Conservation (phyloP, 2,329 filamentous ascomycete species). For the Aspergillus neoniger region DNA sequence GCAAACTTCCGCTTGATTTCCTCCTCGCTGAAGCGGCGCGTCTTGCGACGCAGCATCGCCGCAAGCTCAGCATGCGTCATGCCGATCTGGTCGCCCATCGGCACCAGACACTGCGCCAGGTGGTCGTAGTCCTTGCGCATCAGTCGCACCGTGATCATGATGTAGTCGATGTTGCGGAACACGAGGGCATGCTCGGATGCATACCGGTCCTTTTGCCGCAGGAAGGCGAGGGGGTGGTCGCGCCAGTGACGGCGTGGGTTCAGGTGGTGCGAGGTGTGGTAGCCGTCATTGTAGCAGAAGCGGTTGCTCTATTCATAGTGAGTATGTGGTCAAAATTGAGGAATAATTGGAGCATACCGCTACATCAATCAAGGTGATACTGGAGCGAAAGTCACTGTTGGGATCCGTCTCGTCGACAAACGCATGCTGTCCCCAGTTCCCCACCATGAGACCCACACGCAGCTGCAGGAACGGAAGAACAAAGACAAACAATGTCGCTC, state of each 20-base stretch:
- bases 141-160: constrained; percentile 71
- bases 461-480: constrained; percentile 67
- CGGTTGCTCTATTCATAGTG: constrained; percentile 65
- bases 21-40: constrained; percentile 56
- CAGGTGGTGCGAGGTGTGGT: constrained; percentile 64
- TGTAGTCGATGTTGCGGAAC: constrained; percentile 79
- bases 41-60: constrained; percentile 65
- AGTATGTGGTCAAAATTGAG: not conserved
- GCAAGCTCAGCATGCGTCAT: constrained; percentile 66
- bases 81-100: constrained; percentile 69
- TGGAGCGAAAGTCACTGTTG: constrained; percentile 75
- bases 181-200: constrained; percentile 68
- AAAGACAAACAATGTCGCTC: constrained; percentile 65
- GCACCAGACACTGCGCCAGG: constrained; percentile 70
- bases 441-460: constrained; percentile 73
- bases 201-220: constrained; percentile 69
- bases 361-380: constrained; percentile 77
- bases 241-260: constrained; percentile 68
- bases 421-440: constrained; percentile 83
- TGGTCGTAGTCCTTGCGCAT: constrained; percentile 70
- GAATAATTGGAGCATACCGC: constrained; percentile 56
- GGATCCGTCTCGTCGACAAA: constrained; percentile 75
- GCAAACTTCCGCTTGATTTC: constrained; percentile 15
- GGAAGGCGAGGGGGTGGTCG: constrained; percentile 73
- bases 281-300: constrained; percentile 80